Conservation (phyloP, 2,329 filamentous ascomycete species). For the Emergomyces orientalis region DNA sequence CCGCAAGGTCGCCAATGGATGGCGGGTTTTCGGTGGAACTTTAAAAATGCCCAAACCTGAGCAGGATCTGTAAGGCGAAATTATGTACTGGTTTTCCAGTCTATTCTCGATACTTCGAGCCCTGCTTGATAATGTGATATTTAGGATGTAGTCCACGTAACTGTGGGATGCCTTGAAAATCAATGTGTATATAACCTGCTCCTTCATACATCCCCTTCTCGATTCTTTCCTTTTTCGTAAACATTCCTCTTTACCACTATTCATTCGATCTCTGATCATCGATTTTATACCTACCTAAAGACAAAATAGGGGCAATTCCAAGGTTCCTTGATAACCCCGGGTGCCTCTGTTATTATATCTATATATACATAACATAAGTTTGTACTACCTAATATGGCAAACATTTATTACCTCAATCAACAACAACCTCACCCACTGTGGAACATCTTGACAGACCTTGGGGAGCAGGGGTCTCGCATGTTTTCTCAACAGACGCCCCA, state of each 20-base stretch:
- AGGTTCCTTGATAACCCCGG: not conserved
- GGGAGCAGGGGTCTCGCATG: constrained; percentile 39
- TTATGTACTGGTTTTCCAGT: not conserved
- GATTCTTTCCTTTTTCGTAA: not conserved
- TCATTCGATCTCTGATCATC: not conserved
- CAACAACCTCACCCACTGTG: constrained; percentile 40
- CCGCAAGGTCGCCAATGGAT: not conserved
- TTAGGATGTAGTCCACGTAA: not conserved
- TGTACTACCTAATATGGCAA: constrained; percentile 38
- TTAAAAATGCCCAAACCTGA: too few relatives aligned
- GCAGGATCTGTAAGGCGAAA: too few relatives aligned
- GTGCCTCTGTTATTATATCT: not conserved
- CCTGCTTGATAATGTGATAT: not conserved
- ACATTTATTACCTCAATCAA: constrained; percentile 43
- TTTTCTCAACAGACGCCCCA: constrained; percentile 24
- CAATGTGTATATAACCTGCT: not conserved
- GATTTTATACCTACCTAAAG: not conserved
- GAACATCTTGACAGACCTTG: constrained; percentile 46
- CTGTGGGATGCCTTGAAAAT: not conserved
- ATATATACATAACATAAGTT: not conserved
- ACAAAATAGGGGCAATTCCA: too few relatives aligned
- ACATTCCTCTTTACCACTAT: not conserved
- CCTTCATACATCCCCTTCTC: not conserved
- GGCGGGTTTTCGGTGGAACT: too few relatives aligned
- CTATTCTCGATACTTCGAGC: constrained; percentile 1